phyloP scores from a whole-genome alignment of 2,329 filamentous ascomycete species.

The Thermomyces lanuginosus region DNA sequence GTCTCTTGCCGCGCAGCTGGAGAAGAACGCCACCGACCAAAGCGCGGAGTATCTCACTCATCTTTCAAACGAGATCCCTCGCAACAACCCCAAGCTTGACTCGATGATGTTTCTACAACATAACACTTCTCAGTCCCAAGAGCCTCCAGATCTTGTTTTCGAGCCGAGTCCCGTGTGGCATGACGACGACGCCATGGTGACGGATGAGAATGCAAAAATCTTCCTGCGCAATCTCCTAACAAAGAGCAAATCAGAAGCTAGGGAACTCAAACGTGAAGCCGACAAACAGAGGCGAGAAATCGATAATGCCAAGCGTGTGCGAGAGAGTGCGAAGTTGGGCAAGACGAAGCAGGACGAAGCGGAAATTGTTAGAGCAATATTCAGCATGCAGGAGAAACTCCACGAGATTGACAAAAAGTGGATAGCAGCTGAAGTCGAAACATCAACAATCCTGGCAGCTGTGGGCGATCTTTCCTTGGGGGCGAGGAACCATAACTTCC shows the following conservation, averaged over 20 bases:
- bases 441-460: constrained; percentile 73
- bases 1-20: constrained; percentile 62
- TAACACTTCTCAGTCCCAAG: constrained; percentile 67
- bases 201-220: constrained; percentile 72
- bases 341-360: constrained; percentile 82
- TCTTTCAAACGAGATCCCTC: constrained; percentile 62
- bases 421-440: constrained; percentile 81
- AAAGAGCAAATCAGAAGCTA: constrained; percentile 74
- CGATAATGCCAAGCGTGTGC: constrained; percentile 55
- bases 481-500: constrained; percentile 93
- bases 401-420: constrained; percentile 72
- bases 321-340: constrained; percentile 63
- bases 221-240: constrained; percentile 81
- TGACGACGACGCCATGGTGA: constrained; percentile 73
- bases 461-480: constrained; percentile 88
- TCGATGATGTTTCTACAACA: constrained; percentile 97
- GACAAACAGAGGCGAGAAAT: constrained; percentile 79
- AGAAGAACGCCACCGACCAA: constrained; percentile 59
- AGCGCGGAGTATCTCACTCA: constrained; percentile 57
- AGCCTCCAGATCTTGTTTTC: constrained; percentile 70
- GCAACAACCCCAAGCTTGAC: constrained; percentile 78
- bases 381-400: constrained; percentile 66
- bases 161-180: constrained; percentile 96
- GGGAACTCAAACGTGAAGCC: constrained; percentile 63
- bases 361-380: constrained; percentile 65